Evolutionary conservation across 176 grass and related monocot genomes (phyloP), one percentile per base, ranked within the genome.

Genomic region (Zoysia pacifica): DNA sequence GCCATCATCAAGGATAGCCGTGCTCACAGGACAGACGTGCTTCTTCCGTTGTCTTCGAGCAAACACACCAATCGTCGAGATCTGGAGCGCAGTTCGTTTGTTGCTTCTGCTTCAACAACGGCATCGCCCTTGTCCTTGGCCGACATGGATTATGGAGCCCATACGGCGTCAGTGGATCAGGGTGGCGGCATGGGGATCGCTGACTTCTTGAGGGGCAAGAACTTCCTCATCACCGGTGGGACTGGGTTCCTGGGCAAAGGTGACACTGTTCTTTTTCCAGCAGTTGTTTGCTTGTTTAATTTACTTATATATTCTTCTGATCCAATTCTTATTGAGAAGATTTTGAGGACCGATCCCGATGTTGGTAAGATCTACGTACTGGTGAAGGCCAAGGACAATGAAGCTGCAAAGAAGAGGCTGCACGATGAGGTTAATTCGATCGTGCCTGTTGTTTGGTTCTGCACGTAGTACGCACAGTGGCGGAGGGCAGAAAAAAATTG

Each of bases 201-300:
- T 8, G 70, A 80, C 16, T 93, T 97, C 60, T 81, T 93, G 3
- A 58, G 68, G 47, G 81, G 84, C 15, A 97, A 97, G 89, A 76
- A 91, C 70, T 82, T 97, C 50, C 86, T 97, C 66, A 63, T 97
- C 58, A 93, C 86, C 13, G 94, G 91, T 39, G 91, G 88, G 64
- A 97, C 91, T 65, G 94, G 94, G 13, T 97, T 97, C 83, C 75
- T 97, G 7, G 91, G 75, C 1, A 97, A 97, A 91, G 89, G 94
- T 97, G 40, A 69, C 35, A 51, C 49, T 52, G 11, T 52, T 52
- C 49, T 10, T 52, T 52, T 52, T 3, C 7, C 49, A 52, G 14
- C 14, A 14, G n/a, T n/a, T n/a, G 11, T 52, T 52, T 52, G 11
- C 11, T 52, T 14, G 49, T 52, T 52, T 52, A 2, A 3, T 52